Base-by-base conservation (phyloP, 2,329 filamentous ascomycete genomes). In the Hymenoscyphus fructigenus region DNA sequence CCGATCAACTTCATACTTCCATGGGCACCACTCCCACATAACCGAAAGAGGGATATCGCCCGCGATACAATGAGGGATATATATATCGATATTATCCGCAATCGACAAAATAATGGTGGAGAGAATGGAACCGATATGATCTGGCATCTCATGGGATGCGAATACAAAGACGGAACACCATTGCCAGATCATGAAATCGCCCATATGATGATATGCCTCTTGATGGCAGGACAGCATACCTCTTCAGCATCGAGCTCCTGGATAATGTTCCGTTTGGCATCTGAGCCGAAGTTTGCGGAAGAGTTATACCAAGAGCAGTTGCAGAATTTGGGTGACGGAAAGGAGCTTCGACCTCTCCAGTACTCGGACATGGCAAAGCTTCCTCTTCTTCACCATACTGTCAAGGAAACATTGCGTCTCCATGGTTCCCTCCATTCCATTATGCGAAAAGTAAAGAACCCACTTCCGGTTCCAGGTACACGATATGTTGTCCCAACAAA, bases 341-440 rank as follows among this genome's bases (percentile, higher is more conserved):
- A 85, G 23, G 87, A 92, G 73, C 84, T 94, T 60, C 90, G 89
- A 23, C 83, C 87, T 3, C 83, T 96, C 57, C 85, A 84, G 50
- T 93, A 90, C 76, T 92, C 95, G 68, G 84, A 89, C n/a, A 82
- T 88, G 26, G 38, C 57, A 71, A 89, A 88, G 77, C 84, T 97
- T 29, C 86, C 91, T 53, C 85, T 97, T 23, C 91, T 95, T 81
- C 83, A 88, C 71, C 88, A 91, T 72, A 88, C 95, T 68, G 85
- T 97, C 79, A 94, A 93, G 81, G 93, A 97, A 79, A 96, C 93
- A 1, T 88, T 97, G 53, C 90, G 93, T 67, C 82, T 97, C 10
- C 91, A 97, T 77, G 89, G 92, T 0, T 92, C 93, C 0, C 97
- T 97, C 74, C 92, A 97, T 84, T 93, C 91, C 61, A 95, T 97